Conservation (phyloP, 1,284 basidiomycete species). For the Irpex rosettiformis region DNA sequence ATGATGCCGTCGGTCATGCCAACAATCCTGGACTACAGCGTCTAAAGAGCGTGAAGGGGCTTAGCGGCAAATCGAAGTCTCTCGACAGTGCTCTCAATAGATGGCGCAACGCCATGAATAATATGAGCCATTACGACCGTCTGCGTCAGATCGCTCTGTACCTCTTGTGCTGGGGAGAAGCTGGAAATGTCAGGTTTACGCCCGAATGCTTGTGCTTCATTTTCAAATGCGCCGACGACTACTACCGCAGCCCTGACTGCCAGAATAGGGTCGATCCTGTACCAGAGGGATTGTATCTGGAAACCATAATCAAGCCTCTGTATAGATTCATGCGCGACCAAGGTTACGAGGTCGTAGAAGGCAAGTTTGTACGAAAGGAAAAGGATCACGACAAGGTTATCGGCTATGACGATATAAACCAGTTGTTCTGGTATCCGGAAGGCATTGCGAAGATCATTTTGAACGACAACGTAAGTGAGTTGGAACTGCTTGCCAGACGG, state of each 20-base stretch:
- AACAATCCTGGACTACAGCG: conserved; percentile 93
- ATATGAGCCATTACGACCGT: conserved; percentile 98
- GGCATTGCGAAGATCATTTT: conserved; percentile 92
- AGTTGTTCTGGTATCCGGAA: conserved; percentile 99
- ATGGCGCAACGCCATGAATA: conserved; percentile 99
- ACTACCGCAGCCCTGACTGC: conserved; percentile 97
- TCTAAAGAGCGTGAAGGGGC: conserved; percentile 78
- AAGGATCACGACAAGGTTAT: conserved; percentile 95
- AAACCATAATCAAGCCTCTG: conserved; percentile 90
- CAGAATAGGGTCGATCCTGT: conserved; percentile 94
- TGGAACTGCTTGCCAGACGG: neutral
- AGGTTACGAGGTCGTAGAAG: conserved; percentile 94
- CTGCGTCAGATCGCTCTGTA: conserved; percentile 95
- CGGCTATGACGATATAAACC: conserved; percentile 99
- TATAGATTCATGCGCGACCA: conserved; percentile 98
- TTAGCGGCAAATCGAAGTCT: conserved; percentile 73
- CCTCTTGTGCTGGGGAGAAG: conserved; percentile 98
- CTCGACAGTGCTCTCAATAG: conserved; percentile 90
- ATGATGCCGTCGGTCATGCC: conserved; percentile 95
- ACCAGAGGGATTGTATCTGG: conserved; percentile 92
- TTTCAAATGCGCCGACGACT: conserved; percentile 99
- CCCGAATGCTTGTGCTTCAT: conserved; percentile 99
- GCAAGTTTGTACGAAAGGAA: conserved; percentile 93
- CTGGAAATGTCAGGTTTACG: conserved; percentile 94
- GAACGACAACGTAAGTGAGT: conserved; percentile 68